Evolutionary conservation across 495 filamentous ascomycete species (phyloP).

Genomic region (Penicillium arizonense): DNA sequence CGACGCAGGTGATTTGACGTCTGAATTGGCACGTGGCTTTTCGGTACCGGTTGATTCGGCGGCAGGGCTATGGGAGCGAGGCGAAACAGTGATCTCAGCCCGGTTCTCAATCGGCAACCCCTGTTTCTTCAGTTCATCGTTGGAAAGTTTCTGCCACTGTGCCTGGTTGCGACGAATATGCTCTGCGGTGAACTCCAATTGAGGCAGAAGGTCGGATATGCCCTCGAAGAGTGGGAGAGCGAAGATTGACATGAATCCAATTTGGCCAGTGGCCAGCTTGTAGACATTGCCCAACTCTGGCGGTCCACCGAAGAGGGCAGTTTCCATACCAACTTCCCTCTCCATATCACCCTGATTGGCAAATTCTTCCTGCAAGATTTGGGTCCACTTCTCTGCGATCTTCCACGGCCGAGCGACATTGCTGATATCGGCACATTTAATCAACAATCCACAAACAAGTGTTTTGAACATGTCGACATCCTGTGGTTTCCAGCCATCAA

Average conservation of each 20-base stretch:
- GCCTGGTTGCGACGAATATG: slow-evolving; percentile 74
- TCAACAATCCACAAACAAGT: slow-evolving; percentile 80
- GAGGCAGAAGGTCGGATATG: slow-evolving; percentile 78
- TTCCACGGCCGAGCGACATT: slow-evolving; percentile 89
- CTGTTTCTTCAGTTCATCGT: slow-evolving; percentile 43
- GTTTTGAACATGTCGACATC: slow-evolving; percentile 69
- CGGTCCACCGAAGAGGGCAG: slow-evolving; percentile 77
- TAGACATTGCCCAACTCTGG: slow-evolving; percentile 78
- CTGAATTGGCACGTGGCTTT: slow-evolving; percentile 1
- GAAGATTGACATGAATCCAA: slow-evolving; percentile 95
- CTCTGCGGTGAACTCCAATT: slow-evolving; percentile 75
- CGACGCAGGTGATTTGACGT: slow-evolving; percentile 19
- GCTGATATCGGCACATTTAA: slow-evolving; percentile 98
- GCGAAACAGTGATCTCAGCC: slow-evolving; percentile 30
- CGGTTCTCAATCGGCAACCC: slow-evolving; percentile 21
- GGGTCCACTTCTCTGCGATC: slow-evolving; percentile 81
- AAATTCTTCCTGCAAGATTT: slow-evolving; percentile 90
- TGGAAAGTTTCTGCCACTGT: slow-evolving; percentile 68
- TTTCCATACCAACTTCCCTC: slow-evolving; percentile 76
- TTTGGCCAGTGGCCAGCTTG: slow-evolving; percentile 83
- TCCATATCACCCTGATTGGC: slow-evolving; percentile 92
- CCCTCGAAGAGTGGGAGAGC: slow-evolving; percentile 86
- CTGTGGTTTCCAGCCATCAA: slow-evolving; percentile 70
- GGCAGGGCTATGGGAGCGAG: slow-evolving; percentile 39
- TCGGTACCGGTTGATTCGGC: slow-evolving; percentile 3